Base-by-base conservation (phyloP, 768 basidiomycete genomes). In the Mrakia hoshinonis region DNA sequence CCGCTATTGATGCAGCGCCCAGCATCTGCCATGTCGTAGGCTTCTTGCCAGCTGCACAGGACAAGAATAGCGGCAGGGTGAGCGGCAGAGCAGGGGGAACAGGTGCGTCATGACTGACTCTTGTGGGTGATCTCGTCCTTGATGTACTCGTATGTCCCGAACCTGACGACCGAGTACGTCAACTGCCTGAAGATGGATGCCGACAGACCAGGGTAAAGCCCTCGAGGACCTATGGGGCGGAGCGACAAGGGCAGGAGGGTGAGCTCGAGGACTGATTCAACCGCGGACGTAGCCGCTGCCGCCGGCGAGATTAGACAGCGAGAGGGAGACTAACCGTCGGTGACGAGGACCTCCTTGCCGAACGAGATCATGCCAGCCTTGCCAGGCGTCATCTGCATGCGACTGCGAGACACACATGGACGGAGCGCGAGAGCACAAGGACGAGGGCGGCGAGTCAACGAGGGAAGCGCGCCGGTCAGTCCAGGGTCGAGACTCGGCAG, bases 61-160 rank as follows among this genome's bases (percentile, higher is more conserved):
- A 55, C 20, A 22, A 47, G 43, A 24, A n/a, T n/a, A n/a, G 58
- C 9, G 1, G 36, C 12, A 31, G 36, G 7, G 0, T 3, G 34
- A 7, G 20, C 7, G 43, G 43, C 7, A 15, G 43, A 15, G 43
- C 7, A 15, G 43, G 43, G 43, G 43, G 43, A 15, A 15, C 7
- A 15, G 43, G 43, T 6, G 24, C 7, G 22, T 6, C 29, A 66
- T 36, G 29, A 43, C 60, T 26, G 13, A 29, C 52, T 52, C 60
- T 26, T 69, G 38, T 11, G 47, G 49, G 24, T 48, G 10, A 71
- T 36, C 26, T 54, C 39, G 43, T 71, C 70, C 70, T 71, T 71
- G 51, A 71, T 36, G 46, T 51, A 58, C 72, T 73, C 72, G 67
- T 73, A 73, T 15, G 72, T 66, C 13, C 72, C 72, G 22, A 73